Evolutionary conservation across 495 filamentous ascomycete species (phyloP).

Genomic region (Aspergillus asperescens): DNA sequence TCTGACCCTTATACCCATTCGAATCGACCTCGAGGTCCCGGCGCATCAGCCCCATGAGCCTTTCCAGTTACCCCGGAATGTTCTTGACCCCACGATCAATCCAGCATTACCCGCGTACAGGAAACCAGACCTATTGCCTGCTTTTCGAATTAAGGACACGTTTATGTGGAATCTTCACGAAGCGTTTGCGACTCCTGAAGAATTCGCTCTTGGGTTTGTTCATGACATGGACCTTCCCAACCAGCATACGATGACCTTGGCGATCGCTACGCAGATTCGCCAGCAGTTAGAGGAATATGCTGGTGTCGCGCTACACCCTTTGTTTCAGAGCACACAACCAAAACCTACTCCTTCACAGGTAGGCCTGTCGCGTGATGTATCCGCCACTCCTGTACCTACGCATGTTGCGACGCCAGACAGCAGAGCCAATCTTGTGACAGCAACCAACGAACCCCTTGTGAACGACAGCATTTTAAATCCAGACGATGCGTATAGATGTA

Average conservation of each 20-base stretch:
- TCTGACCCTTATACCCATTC: conserved; percentile 87
- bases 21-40: conserved; percentile 89
- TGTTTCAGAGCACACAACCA: conserved; percentile 61
- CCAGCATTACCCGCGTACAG: conserved; percentile 68
- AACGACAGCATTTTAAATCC: conserved; percentile 64
- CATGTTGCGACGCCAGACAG: conserved; percentile 47
- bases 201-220: conserved; percentile 85
- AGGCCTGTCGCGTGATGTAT: conserved; percentile 43
- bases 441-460: conserved; percentile 39
- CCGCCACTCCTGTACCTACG: conserved; percentile 46
- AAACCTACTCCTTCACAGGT: conserved; percentile 36
- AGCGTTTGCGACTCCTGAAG: conserved; percentile 86
- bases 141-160: conserved; percentile 82
- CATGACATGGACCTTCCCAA: conserved; percentile 92
- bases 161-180: conserved; percentile 99
- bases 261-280: conserved; percentile 90
- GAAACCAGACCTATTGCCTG: conserved; percentile 67
- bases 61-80: conserved; percentile 59
- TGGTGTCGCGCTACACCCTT: conserved; percentile 84
- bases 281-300: conserved; percentile 96
- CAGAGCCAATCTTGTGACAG: conserved; percentile 32
- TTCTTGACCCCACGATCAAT: conserved; percentile 57
- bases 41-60: conserved; percentile 69
- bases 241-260: conserved; percentile 55
- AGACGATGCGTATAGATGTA: conserved; percentile 87